Conservation (phyloP, 1,284 basidiomycete genomes). For the Golubevia sp. region DNA sequence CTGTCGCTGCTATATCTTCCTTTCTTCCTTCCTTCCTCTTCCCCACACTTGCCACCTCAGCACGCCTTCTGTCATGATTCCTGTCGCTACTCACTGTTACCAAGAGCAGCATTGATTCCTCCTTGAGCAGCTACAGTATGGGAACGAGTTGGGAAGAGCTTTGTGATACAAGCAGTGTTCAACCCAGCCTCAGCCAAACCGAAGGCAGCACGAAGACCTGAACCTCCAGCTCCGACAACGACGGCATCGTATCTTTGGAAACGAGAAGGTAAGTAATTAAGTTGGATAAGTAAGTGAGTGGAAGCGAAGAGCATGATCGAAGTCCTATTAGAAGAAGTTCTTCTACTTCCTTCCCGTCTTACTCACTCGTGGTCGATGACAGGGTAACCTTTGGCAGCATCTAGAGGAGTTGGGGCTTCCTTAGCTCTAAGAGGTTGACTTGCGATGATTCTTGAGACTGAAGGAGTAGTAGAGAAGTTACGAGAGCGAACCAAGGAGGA, state of each 20-base stretch:
- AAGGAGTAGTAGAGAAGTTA: slow-evolving; percentile 41
- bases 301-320: background rate
- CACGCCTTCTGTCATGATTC: slow-evolving; percentile 97
- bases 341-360: background rate
- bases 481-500: too few relatives aligned
- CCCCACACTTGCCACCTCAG: too few relatives aligned
- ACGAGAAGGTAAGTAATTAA: background rate
- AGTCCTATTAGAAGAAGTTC: background rate
- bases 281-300: background rate
- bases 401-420: slow-evolving; percentile 68
- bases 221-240: slow-evolving; percentile 79
- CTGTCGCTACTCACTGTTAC: slow-evolving; percentile 68
- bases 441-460: slow-evolving; percentile 69
- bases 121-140: slow-evolving; percentile 99
- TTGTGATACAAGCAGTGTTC: slow-evolving; percentile 92
- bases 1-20: too few relatives aligned
- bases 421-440: slow-evolving; percentile 80
- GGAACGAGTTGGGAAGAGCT: slow-evolving; percentile 98
- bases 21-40: too few relatives aligned
- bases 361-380: slow-evolving; percentile 82
- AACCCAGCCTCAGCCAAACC: slow-evolving; percentile 98
- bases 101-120: slow-evolving; percentile 98
- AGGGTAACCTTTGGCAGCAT: slow-evolving; percentile 73
- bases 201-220: slow-evolving; percentile 96
- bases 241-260: slow-evolving; percentile 51